Evolutionary conservation across 805 yeast genomes (phyloP).

Genomic region (Starmera quercuum): DNA sequence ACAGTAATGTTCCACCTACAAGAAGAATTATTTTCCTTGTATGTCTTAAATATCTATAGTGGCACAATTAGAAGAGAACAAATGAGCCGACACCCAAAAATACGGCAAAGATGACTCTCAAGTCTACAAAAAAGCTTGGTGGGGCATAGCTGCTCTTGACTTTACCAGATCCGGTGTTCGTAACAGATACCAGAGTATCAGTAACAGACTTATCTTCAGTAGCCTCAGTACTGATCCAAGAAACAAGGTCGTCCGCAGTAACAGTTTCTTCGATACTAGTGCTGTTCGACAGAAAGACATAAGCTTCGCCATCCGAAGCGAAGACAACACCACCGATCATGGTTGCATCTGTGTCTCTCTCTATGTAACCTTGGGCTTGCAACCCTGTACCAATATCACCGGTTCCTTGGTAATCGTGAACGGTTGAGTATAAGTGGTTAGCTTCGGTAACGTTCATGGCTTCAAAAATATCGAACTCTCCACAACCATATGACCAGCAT

Average conservation of each 20-base stretch:
- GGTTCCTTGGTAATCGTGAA: slow-evolving; percentile 73
- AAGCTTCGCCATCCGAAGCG: slow-evolving; percentile 50
- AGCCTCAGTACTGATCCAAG: slow-evolving; percentile 35
- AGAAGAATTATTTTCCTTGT: too few relatives aligned
- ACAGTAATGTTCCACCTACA: too few relatives aligned
- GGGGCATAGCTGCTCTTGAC: slow-evolving; percentile 10
- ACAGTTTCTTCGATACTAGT: slow-evolving; percentile 43
- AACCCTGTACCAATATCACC: slow-evolving; percentile 56
- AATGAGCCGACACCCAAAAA: slow-evolving; percentile 14
- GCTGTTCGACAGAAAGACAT: slow-evolving; percentile 51
- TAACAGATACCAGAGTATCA: slow-evolving; percentile 23
- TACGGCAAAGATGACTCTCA: slow-evolving; percentile 14
- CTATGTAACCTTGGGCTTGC: slow-evolving; percentile 45
- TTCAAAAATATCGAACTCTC: slow-evolving; percentile 74
- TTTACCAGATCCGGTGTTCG: slow-evolving; percentile 28
- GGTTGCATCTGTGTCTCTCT: slow-evolving; percentile 40
- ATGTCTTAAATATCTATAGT: too few relatives aligned
- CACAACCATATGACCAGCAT: slow-evolving; percentile 74
- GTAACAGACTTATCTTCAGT: slow-evolving; percentile 21
- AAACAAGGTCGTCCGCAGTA: slow-evolving; percentile 32
- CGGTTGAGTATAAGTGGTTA: slow-evolving; percentile 50
- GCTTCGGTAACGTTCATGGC: slow-evolving; percentile 57
- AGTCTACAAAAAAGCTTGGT: slow-evolving; percentile 4
- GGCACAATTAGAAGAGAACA: slow-evolving; percentile 5
- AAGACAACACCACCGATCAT: slow-evolving; percentile 73